Base-by-base conservation (phyloP, 139 green algal genomes). In the Micromonas pusilla region DNA sequence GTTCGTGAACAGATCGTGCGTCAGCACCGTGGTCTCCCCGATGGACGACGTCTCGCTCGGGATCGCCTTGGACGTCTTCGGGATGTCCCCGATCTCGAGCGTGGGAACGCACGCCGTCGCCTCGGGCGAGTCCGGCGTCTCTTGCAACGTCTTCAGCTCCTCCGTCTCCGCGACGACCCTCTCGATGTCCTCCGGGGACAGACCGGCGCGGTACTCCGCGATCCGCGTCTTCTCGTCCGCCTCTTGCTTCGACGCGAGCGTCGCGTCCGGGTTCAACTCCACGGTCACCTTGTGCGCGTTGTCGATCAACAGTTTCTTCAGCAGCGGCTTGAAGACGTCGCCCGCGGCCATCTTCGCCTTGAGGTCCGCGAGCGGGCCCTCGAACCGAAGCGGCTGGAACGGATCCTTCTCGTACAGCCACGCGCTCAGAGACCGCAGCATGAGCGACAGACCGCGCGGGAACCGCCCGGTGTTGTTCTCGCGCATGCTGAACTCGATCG, bases 401-500 rank as follows among this genome's bases (percentile, higher is more conserved):
- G 95, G 95, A 87, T 98, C 92, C 4, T 86, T 81, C 79, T 96
- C 93, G 77, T 99, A 99, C 81, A 98, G 93, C 95, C 95, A 99
- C 33, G 91, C 86, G 62, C 84, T 52, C 85, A 98, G 89, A 39
- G 91, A 89, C 38, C 92, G 88, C 76, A 98, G 88, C 95, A 99
- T 99, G 62, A 99, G 89, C 31, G 85, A 91, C 13, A 99, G 88
- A 1, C 95, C 95, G 39, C 95, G 88, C 3, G 95, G 95, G 89
- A 98, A 98, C 75, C 84, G 78, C 66, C 94, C 95, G 1, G 95
- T 99, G 89, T 99, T 99, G 90, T 99, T 99, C 86, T 99, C 95
- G 16, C 95, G 88, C 70, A 99, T 85, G 73, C 78, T 85, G 84
- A 99, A 99, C 87, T 99, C 95, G 75, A 97, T 98, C 39, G 91